phyloP scores from a whole-genome alignment of 2,329 filamentous ascomycete genomes.

The Paracorniculantispora psalliotae region DNA sequence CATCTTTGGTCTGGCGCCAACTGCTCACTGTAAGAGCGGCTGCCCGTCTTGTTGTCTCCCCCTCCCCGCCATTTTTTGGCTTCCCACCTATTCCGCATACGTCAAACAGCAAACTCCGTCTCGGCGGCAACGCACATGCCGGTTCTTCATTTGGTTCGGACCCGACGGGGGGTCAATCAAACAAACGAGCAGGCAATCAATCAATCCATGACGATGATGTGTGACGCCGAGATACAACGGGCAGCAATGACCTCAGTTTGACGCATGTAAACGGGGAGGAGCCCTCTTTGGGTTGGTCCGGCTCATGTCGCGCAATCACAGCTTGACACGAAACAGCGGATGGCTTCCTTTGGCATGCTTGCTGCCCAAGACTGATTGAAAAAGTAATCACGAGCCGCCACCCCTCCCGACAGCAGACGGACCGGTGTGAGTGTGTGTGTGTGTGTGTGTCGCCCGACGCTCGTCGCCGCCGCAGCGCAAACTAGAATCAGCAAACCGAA shows the following conservation, averaged over 20 bases:
- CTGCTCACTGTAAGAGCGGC: too few species aligned
- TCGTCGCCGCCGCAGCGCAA: not conserved
- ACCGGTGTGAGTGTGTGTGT: not conserved
- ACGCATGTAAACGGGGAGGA: too few species aligned
- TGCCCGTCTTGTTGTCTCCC: not conserved
- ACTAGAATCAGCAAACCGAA: not conserved
- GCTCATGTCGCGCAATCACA: not conserved
- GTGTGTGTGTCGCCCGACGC: not conserved
- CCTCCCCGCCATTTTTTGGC: constrained; percentile 4
- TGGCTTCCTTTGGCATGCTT: not conserved
- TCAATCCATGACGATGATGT: too few species aligned
- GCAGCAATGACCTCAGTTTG: too few species aligned
- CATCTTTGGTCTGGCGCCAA: too few species aligned
- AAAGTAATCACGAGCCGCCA: not conserved
- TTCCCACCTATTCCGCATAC: not conserved
- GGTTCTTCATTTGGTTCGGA: too few species aligned
- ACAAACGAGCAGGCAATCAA: too few species aligned
- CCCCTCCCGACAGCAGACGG: not conserved
- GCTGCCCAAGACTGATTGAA: constrained; percentile 9
- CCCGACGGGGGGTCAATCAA: too few species aligned
- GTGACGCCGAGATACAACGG: too few species aligned
- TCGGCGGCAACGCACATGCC: too few species aligned
- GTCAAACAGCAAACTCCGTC: not conserved
- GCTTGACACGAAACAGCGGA: not conserved
- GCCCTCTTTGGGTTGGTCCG: not conserved